phyloP scores from a whole-genome alignment of 2,329 filamentous ascomycete species.

The Parascedosporium putredinis region DNA sequence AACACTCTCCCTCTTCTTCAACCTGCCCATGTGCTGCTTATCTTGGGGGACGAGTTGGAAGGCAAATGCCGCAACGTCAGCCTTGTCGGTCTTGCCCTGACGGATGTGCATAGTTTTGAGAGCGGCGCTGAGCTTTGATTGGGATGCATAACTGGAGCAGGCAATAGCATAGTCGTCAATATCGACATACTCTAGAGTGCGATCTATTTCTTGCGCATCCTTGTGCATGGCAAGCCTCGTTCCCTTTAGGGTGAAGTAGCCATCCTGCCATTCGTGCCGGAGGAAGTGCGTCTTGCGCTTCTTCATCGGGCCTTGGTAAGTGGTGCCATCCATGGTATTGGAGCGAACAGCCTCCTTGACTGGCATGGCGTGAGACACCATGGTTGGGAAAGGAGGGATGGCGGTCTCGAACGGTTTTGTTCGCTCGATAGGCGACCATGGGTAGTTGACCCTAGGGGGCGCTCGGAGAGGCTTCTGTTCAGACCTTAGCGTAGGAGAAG shows the following conservation, averaged over 20 bases:
- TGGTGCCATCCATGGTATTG: slow-evolving; percentile 35
- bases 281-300: slow-evolving; percentile 85
- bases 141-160: slow-evolving; percentile 65
- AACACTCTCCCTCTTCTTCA: slow-evolving; percentile 44
- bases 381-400: slow-evolving; percentile 24
- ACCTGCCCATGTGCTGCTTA: slow-evolving; percentile 38
- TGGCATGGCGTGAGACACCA: slow-evolving; percentile 12
- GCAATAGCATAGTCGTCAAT: slow-evolving; percentile 83
- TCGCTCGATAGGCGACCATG: slow-evolving; percentile 42
- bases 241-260: slow-evolving; percentile 77
- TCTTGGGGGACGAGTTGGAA: slow-evolving; percentile 77
- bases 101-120: slow-evolving; percentile 70
- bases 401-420: slow-evolving; percentile 32
- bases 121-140: slow-evolving; percentile 73
- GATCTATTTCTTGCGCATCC: slow-evolving; percentile 38
- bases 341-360: slow-evolving; percentile 14
- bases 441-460: slow-evolving; percentile 44
- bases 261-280: slow-evolving; percentile 87
- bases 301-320: slow-evolving; percentile 82
- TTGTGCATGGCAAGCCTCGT: slow-evolving; percentile 69
- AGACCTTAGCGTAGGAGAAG: slow-evolving; percentile 22
- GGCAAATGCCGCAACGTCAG: slow-evolving; percentile 58
- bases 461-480: slow-evolving; percentile 34
- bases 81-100: slow-evolving; percentile 37
- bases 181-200: slow-evolving; percentile 68